Base-by-base conservation (phyloP, 257 asterid species). In the Lantana camara region DNA sequence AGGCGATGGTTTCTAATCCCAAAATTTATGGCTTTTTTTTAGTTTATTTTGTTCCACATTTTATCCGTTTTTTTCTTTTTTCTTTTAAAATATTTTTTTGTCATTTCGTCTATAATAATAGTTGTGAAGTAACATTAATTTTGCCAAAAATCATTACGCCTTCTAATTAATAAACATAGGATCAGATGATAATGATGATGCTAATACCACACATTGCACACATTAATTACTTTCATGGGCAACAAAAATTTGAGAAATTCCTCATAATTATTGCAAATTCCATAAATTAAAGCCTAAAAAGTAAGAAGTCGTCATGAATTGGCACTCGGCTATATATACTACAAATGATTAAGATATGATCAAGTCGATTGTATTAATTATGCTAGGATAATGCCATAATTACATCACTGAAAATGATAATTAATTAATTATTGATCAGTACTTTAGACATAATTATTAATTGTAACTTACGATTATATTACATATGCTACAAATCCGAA, bases 31-130 rank as follows among this genome's bases (percentile, higher is more conserved):
- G 4, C 35, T 1, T 4, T 9, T 2, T 32, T 37, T 20, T 21
- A 17, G 45, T 56, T 35, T 16, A n/a, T 24, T 64, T 61, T 56
- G 20, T 34, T 32, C 59, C 46, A 38, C 30, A 13, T 14, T 35
- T 35, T 35, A 35, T 30, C 4, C n/a, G 35, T 30, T 30, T 30
- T 30, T 2, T 30, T 3, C 35, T 30, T 7, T 7, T 30, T 30
- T 30, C 7, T 30, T 30, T 30, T 30, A 30, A 7, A 30, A 35
- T 35, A 5, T 27, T 27, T 37, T 37, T 2, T 37, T 2, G 8
- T 37, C 8, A 37, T 37, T 5, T 5, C 9, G 4, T 13, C 9
- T 27, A 27, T 2, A 27, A 27, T 27, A 27, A n/a, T n/a, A n/a
- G n/a, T n/a, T n/a, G n/a, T n/a, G n/a, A n/a, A 27, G 5, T 27